Evolutionary conservation across 805 yeast species (phyloP).

Genomic region (Cyberlindnera saturnus): DNA sequence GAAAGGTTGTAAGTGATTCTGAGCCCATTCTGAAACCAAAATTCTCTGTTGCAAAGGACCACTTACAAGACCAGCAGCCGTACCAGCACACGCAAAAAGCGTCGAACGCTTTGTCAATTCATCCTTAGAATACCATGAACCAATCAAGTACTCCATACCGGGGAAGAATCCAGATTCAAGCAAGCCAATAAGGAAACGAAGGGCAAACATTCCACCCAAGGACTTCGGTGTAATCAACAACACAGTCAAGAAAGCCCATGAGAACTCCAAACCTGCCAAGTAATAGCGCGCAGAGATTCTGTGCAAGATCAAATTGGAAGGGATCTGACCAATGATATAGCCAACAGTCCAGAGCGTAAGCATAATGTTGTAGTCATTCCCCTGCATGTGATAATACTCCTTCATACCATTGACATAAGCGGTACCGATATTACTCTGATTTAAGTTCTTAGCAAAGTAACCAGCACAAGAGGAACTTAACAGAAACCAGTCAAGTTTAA

Average conservation of each 20-base stretch:
- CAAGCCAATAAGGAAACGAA: constrained; percentile 37
- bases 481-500: constrained; percentile 34
- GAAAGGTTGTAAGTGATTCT: constrained; percentile 28
- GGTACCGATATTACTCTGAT: constrained; percentile 36
- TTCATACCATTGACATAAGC: constrained; percentile 45
- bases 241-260: constrained; percentile 38
- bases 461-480: constrained; percentile 38
- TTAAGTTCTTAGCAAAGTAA: constrained; percentile 39
- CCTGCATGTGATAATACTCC: constrained; percentile 35
- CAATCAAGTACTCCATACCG: constrained; percentile 36
- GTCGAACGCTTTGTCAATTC: constrained; percentile 33
- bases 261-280: constrained; percentile 36
- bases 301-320: constrained; percentile 37
- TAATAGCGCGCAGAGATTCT: constrained; percentile 38
- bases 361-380: constrained; percentile 38
- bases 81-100: constrained; percentile 29
- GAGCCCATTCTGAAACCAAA: constrained; percentile 21
- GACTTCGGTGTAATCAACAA: constrained; percentile 26
- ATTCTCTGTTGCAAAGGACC: constrained; percentile 35
- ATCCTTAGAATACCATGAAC: constrained; percentile 29
- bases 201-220: constrained; percentile 25
- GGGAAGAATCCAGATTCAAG: constrained; percentile 44
- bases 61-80: constrained; percentile 30
- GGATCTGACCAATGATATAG: constrained; percentile 44
- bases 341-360: constrained; percentile 43